phyloP scores from a whole-genome alignment of 805 yeast species.

The Sugiyamaella americana region DNA sequence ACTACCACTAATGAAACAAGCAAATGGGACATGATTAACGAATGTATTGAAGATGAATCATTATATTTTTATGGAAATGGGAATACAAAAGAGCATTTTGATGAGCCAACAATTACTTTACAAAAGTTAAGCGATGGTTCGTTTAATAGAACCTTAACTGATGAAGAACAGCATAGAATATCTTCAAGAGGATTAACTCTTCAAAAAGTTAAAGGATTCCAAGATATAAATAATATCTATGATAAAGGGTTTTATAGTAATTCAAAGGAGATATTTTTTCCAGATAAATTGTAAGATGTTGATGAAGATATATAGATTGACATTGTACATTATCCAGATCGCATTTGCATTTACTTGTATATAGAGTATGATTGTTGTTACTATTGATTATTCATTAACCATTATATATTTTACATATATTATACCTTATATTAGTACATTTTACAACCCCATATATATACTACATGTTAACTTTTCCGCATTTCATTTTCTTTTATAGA shows the following conservation, averaged over 20 bases:
- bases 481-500: too few relatives aligned
- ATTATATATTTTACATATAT: too few relatives aligned
- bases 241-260: constrained; percentile 32
- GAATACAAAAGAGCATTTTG: too few relatives aligned
- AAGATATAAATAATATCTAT: constrained; percentile 35
- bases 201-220: constrained; percentile 21
- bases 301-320: too few relatives aligned
- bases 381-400: too few relatives aligned
- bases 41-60: constrained; percentile 39
- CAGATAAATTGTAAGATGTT: too few relatives aligned
- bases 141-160: constrained; percentile 27
- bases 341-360: too few relatives aligned
- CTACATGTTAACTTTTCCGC: too few relatives aligned
- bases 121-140: constrained; percentile 22
- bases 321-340: too few relatives aligned
- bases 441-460: too few relatives aligned
- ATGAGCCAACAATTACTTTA: constrained; percentile 25
- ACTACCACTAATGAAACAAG: constrained; percentile 69
- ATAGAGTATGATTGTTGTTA: too few relatives aligned
- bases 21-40: constrained; percentile 64
- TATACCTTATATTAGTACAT: too few relatives aligned
- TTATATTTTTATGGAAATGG: constrained; percentile 31
- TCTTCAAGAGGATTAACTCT: constrained; percentile 19
- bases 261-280: constrained; percentile 15
- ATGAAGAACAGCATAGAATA: constrained; percentile 25